These are phyloP conservation scores for cucumber (Cucumis sativus) DNA, from an alignment of 306 rosid genomes.

Conservation along the genomic window Cucumber_9930_V3 NC_026657.2:23876501-23877000, in stretches of 20 bases:
- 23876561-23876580: conserved; percentile 28
- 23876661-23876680: conserved; percentile 20
- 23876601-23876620: conserved; percentile 40
- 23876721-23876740: conserved; percentile 23
- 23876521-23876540: conserved; percentile 52
- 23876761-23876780: conserved; percentile 49
- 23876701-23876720: conserved; percentile 45
- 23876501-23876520: conserved; percentile 47
- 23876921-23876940: neutral
- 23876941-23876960: conserved; percentile 38
- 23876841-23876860: conserved; percentile 45
- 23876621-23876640: conserved; percentile 34
- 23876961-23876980: conserved; percentile 46
- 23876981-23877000: conserved; percentile 32
- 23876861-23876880: neutral
- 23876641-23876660: conserved; percentile 23
- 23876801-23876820: conserved; percentile 48
- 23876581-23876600: conserved; percentile 36
- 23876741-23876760: conserved; percentile 42
- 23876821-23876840: conserved; percentile 47
- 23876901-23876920: neutral
- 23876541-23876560: conserved; percentile 50
- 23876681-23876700: conserved; percentile 34
- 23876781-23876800: conserved; percentile 38
- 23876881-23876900: neutral